Evolutionary conservation across 176 grass and related monocot species (phyloP).

Genomic region (Secale cereale): DNA sequence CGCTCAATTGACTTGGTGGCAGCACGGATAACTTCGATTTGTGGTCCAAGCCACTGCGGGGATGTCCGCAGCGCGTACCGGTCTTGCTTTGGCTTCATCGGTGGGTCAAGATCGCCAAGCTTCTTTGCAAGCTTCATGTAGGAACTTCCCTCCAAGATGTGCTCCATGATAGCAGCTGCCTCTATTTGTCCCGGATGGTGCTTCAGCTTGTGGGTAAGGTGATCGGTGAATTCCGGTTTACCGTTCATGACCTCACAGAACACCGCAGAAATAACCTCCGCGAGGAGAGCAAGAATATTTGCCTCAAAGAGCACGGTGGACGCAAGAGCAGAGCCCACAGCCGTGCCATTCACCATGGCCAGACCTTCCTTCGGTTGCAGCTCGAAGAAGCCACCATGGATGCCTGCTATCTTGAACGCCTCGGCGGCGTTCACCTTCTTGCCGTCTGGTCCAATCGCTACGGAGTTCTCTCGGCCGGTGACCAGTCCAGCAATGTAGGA

Average conservation of each 20-base stretch:
- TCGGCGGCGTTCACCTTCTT: slow-evolving; percentile 42
- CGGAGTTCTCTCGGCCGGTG: slow-evolving; percentile 44
- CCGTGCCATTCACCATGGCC: slow-evolving; percentile 83
- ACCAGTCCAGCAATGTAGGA: slow-evolving; percentile 51
- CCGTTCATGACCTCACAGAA: slow-evolving; percentile 93
- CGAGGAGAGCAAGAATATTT: slow-evolving; percentile 64
- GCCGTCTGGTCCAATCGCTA: slow-evolving; percentile 38
- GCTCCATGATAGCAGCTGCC: slow-evolving; percentile 82
- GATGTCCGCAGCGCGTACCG: slow-evolving; percentile 79
- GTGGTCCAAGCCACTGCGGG: slow-evolving; percentile 79
- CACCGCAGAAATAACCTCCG: slow-evolving; percentile 65
- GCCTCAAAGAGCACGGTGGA: slow-evolving; percentile 77
- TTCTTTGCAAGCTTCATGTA: slow-evolving; percentile 83
- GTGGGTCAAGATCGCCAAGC: slow-evolving; percentile 62
- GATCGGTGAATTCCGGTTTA: slow-evolving; percentile 85
- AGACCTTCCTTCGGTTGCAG: slow-evolving; percentile 80
- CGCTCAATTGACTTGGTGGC: slow-evolving; percentile 86
- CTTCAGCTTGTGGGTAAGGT: slow-evolving; percentile 85
- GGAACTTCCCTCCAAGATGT: slow-evolving; percentile 68
- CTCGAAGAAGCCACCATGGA: slow-evolving; percentile 54
- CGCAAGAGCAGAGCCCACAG: slow-evolving; percentile 74
- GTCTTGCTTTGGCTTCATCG: slow-evolving; percentile 85
- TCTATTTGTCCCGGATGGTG: slow-evolving; percentile 85
- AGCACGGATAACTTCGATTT: slow-evolving; percentile 70
- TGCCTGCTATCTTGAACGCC: slow-evolving; percentile 54